Evolutionary conservation across 2,329 filamentous ascomycete genomes (phyloP).

Genomic region (Onygenales sp.): DNA sequence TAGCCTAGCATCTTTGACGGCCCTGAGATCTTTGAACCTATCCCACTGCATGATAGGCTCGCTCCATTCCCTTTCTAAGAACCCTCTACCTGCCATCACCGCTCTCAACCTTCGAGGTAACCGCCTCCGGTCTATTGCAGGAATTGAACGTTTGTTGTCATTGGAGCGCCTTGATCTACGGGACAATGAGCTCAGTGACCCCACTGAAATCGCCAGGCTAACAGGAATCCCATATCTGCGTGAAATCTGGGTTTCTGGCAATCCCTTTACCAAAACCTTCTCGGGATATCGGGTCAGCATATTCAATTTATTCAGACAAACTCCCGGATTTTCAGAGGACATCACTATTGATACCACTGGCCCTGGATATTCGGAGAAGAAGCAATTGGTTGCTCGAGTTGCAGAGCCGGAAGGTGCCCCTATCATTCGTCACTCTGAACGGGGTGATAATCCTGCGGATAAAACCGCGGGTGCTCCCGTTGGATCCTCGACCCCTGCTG

Average conservation of each 20-base stretch:
- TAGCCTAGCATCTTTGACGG: constrained; percentile 72
- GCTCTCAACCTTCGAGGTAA: constrained; percentile 87
- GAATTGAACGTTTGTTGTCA: constrained; percentile 79
- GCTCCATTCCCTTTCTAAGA: constrained; percentile 74
- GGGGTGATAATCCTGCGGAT: constrained; percentile 42
- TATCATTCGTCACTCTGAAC: constrained; percentile 60
- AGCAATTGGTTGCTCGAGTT: constrained; percentile 71
- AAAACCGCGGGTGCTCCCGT: constrained; percentile 4
- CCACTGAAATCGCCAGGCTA: constrained; percentile 77
- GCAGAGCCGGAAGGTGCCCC: constrained; percentile 68
- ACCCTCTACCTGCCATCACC: constrained; percentile 84
- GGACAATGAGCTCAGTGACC: constrained; percentile 85
- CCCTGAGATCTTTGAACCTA: constrained; percentile 83
- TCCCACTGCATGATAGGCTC: constrained; percentile 98
- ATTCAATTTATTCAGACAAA: constrained; percentile 90
- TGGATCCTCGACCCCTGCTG: constrained; percentile 7
- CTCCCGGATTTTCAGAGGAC: constrained; percentile 83
- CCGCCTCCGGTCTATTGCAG: constrained; percentile 74
- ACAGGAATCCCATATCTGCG: constrained; percentile 85
- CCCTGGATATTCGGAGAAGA: constrained; percentile 76
- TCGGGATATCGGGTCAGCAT: constrained; percentile 77
- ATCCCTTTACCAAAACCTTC: constrained; percentile 84
- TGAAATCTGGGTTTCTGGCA: constrained; percentile 86
- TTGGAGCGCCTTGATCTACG: constrained; percentile 83
- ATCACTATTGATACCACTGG: constrained; percentile 77